Percentiles rank a stretch among this genome's conserved stretches.
Conservation (phyloP, 257 asterid species). For the Misopates orontium region DNA sequence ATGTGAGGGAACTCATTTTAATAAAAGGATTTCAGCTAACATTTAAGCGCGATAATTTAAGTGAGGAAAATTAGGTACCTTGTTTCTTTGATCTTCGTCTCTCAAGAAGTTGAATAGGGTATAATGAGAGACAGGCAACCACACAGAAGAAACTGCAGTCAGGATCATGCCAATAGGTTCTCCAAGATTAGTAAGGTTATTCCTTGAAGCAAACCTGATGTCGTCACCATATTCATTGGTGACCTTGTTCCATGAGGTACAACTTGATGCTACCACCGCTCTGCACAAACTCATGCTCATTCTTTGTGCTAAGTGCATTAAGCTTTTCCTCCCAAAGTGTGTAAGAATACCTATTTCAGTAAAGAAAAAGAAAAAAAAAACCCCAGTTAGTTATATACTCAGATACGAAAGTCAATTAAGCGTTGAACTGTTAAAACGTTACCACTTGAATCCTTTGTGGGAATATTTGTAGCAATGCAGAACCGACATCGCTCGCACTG, state of each 20-base stretch:
- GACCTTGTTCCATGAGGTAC: slow-evolving; percentile 74
- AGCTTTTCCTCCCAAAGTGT: slow-evolving; percentile 82
- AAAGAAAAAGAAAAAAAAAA: too few species aligned
- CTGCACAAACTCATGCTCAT: slow-evolving; percentile 68
- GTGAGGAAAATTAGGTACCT: slow-evolving; percentile 45
- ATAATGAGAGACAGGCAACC: slow-evolving; percentile 72
- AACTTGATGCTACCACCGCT: slow-evolving; percentile 71
- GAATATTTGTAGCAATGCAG: slow-evolving; percentile 83
- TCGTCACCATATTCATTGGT: slow-evolving; percentile 65
- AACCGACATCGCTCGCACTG: slow-evolving; percentile 75
- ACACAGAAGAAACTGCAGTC: slow-evolving; percentile 64
- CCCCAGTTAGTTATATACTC: too few species aligned
- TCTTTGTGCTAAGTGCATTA: slow-evolving; percentile 71
- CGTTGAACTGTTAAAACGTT: slow-evolving; percentile 7
- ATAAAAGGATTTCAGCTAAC: slow-evolving; percentile 1
- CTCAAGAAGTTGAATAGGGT: slow-evolving; percentile 67
- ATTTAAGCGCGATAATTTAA: not conserved
- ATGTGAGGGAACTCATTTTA: too few species aligned
- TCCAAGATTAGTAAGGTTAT: slow-evolving; percentile 61
- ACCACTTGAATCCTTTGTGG: slow-evolving; percentile 79
- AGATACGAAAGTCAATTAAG: not conserved
- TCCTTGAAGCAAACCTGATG: slow-evolving; percentile 66
- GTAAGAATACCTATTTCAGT: slow-evolving; percentile 67
- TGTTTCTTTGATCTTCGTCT: slow-evolving; percentile 67
- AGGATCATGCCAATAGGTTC: slow-evolving; percentile 84